These are phyloP conservation scores for Borealophlyctis nickersoniae DNA, from an alignment of 192 early-diverging fungal species.

Conservation along the genomic window DNA sequence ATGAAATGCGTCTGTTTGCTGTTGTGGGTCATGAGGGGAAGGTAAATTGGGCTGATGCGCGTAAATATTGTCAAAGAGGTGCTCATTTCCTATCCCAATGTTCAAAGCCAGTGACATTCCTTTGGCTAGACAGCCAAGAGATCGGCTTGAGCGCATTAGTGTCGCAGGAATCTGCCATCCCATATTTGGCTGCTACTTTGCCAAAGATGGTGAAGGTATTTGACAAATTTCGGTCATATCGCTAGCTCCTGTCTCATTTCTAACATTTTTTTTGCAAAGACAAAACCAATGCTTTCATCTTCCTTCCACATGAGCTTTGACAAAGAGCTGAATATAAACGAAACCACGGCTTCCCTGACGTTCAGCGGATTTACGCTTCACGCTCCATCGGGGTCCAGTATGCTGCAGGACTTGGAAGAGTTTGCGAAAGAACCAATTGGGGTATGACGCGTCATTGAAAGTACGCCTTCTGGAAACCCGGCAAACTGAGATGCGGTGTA, in stretches of 20 bases:
- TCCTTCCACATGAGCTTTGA: constrained; percentile 50
- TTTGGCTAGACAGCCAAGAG: constrained; percentile 27
- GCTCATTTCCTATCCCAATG: too few relatives aligned
- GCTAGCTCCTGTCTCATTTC: too few relatives aligned
- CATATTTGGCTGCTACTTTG: constrained; percentile 15
- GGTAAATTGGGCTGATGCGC: neutral
- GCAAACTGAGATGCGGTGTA: too few relatives aligned
- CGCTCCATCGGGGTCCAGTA: constrained; percentile 34
- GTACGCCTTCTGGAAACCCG: too few relatives aligned
- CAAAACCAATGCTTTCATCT: constrained; percentile 58
- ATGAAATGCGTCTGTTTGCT: constrained; percentile 16
- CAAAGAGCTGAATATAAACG: constrained; percentile 49
- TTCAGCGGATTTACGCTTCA: constrained; percentile 49
- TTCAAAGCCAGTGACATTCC: constrained; percentile 10
- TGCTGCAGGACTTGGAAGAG: constrained; percentile 48
- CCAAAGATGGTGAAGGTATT: constrained; percentile 2
- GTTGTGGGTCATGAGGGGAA: constrained; percentile 20
- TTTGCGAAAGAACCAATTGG: constrained; percentile 55
- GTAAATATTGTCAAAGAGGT: constrained; percentile 5
- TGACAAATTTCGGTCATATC: constrained; percentile 1
- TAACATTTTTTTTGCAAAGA: too few relatives aligned
- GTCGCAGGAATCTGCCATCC: neutral
- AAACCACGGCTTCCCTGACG: constrained; percentile 55
- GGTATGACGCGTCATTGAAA: too few relatives aligned
- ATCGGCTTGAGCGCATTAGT: too few relatives aligned